Evolutionary conservation across 2,329 filamentous ascomycete genomes (phyloP).

Genomic region (Chaetothyriales sp.): DNA sequence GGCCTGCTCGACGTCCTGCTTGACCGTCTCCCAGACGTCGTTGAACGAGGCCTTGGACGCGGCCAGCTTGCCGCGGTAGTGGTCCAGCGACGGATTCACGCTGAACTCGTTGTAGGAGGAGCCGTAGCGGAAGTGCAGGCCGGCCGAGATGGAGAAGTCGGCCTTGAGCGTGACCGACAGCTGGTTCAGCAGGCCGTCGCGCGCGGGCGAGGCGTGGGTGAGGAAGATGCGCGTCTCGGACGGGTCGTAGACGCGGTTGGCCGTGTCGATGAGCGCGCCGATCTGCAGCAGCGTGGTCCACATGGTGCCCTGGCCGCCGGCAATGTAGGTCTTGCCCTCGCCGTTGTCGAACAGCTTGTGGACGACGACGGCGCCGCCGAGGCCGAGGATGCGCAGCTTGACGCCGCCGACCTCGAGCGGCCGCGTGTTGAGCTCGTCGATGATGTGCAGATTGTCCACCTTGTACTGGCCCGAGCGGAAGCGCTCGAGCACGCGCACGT

Average conservation of each 20-base stretch:
- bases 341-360: constrained; percentile 99
- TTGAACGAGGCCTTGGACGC: constrained; percentile 98
- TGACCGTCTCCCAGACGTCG: constrained; percentile 98
- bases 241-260: constrained; percentile 94
- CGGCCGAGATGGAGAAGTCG: constrained; percentile 94
- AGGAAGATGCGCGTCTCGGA: constrained; percentile 95
- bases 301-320: constrained; percentile 96
- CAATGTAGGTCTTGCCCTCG: constrained; percentile 93
- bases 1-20: constrained; percentile 85
- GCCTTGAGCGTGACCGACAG: constrained; percentile 94
- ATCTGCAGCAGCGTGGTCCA: constrained; percentile 98
- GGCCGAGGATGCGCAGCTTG: constrained; percentile 81
- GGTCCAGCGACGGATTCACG: constrained; percentile 92
- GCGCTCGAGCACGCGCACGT: constrained; percentile 93
- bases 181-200: constrained; percentile 93
- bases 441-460: constrained; percentile 92
- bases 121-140: constrained; percentile 94
- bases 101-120: constrained; percentile 99
- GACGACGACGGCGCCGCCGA: constrained; percentile 96
- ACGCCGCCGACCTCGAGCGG: constrained; percentile 88
- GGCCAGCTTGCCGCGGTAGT: constrained; percentile 95
- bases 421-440: constrained; percentile 94
- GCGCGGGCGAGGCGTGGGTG: constrained; percentile 89
- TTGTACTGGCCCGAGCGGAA: constrained; percentile 97
- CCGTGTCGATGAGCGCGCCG: constrained; percentile 94